These are phyloP conservation scores for Quercus agrifolia DNA, from an alignment of 306 rosid species.

Conservation along the genomic window DNA sequence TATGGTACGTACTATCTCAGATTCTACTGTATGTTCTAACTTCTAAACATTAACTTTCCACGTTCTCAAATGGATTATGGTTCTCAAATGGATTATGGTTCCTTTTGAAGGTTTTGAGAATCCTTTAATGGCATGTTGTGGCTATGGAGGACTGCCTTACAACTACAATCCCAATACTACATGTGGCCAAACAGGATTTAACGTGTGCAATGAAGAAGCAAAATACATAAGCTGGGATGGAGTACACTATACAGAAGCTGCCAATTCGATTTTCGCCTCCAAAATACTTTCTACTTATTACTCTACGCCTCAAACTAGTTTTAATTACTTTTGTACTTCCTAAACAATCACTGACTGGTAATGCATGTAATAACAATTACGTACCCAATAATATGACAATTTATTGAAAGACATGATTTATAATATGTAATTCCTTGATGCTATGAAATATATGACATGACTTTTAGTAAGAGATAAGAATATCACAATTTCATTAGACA, in stretches of 20 bases:
- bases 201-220: constrained; percentile 19
- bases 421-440: too few species aligned
- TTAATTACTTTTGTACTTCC: not conserved
- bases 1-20: constrained; percentile 14
- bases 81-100: not conserved
- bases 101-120: constrained; percentile 21
- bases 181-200: constrained; percentile 22
- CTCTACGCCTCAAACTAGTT: constrained; percentile 17
- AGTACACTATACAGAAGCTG: constrained; percentile 18
- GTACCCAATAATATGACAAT: too few species aligned
- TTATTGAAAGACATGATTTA: too few species aligned
- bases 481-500: too few species aligned
- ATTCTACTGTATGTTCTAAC: not conserved
- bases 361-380: too few species aligned
- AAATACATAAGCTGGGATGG: constrained; percentile 37
- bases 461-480: too few species aligned
- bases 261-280: constrained; percentile 13
- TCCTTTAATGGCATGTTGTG: constrained; percentile 34
- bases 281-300: constrained; percentile 18
- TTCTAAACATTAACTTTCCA: not conserved
- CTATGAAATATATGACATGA: too few species aligned
- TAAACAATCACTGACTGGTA: not conserved
- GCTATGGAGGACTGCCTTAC: constrained; percentile 32
- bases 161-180: constrained; percentile 21
- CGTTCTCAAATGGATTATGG: not conserved